Conservation (phyloP, 164 flowering plant species). For the Tetracentron sinense region DNA sequence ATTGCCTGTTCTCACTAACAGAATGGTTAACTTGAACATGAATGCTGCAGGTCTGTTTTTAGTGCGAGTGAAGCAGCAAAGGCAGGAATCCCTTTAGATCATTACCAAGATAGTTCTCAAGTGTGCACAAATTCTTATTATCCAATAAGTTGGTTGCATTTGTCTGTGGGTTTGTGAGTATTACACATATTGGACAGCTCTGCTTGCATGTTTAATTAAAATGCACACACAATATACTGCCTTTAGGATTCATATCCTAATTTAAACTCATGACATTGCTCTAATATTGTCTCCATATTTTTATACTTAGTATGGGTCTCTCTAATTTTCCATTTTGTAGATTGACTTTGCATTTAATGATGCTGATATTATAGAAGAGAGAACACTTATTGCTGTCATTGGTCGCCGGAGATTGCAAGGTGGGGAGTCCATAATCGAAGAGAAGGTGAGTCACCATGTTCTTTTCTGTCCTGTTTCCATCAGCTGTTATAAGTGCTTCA, state of each 20-base stretch:
- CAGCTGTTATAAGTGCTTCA: background rate
- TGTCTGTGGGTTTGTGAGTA: conserved; percentile 21
- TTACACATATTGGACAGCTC: conserved; percentile 7
- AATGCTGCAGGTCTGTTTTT: conserved; percentile 42
- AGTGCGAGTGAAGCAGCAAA: conserved; percentile 72
- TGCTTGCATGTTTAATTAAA: background rate
- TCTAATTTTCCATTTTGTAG: conserved; percentile 30
- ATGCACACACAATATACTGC: background rate
- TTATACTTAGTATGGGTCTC: background rate
- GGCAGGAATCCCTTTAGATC: conserved; percentile 62
- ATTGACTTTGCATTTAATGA: conserved; percentile 68
- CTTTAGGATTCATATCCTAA: conserved; percentile 1
- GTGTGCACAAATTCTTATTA: conserved; percentile 31
- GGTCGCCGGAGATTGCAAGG: conserved; percentile 44
- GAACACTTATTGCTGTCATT: conserved; percentile 53
- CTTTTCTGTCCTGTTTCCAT: background rate
- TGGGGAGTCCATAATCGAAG: conserved; percentile 50
- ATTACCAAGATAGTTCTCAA: conserved; percentile 36
- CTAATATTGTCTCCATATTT: background rate
- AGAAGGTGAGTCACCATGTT: conserved; percentile 41
- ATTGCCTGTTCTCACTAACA: background rate
- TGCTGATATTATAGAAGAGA: conserved; percentile 65
- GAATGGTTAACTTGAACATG: conserved; percentile 1
- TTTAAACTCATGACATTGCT: background rate
- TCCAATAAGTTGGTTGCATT: conserved; percentile 20